phyloP scores from a whole-genome alignment of 495 filamentous ascomycete genomes.

The Penicillium goetzii region DNA sequence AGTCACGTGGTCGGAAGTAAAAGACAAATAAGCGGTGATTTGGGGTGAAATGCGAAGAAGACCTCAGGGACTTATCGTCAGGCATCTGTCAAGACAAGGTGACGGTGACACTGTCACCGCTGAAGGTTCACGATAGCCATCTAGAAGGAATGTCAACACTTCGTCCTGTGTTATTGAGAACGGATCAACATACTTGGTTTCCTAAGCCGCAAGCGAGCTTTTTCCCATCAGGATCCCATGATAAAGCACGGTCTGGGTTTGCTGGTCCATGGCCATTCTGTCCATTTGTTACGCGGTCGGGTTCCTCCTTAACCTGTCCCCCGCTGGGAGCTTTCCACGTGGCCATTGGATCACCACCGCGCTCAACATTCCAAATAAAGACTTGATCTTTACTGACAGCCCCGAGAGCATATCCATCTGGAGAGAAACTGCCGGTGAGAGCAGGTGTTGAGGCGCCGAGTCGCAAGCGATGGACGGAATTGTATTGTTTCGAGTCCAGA shows the following conservation, averaged over 20 bases:
- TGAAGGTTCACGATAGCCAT: constrained; percentile 52
- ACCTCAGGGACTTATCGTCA: background rate
- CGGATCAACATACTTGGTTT: constrained; percentile 59
- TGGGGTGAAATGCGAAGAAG: background rate
- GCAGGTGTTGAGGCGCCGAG: constrained; percentile 56
- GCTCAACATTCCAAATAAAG: constrained; percentile 73
- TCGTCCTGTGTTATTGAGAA: background rate
- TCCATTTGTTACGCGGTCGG: constrained; percentile 40
- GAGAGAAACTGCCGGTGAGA: constrained; percentile 67
- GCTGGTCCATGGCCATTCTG: constrained; percentile 43
- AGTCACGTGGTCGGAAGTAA: constrained; percentile 1
- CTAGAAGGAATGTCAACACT: constrained; percentile 27
- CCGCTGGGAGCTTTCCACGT: constrained; percentile 55
- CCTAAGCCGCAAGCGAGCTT: constrained; percentile 74
- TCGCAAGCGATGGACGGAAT: constrained; percentile 53
- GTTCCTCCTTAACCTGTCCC: constrained; percentile 37
- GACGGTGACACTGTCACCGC: constrained; percentile 33
- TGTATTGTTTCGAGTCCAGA: constrained; percentile 60
- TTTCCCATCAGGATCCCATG: constrained; percentile 78
- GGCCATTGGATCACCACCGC: constrained; percentile 66
- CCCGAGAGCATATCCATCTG: constrained; percentile 71
- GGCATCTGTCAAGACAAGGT: background rate
- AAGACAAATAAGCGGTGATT: background rate
- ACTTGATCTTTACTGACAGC: constrained; percentile 67
- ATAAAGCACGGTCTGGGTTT: constrained; percentile 56